Evolutionary conservation across 768 basidiomycete genomes (phyloP).

Genomic region (Mycena galericulata): DNA sequence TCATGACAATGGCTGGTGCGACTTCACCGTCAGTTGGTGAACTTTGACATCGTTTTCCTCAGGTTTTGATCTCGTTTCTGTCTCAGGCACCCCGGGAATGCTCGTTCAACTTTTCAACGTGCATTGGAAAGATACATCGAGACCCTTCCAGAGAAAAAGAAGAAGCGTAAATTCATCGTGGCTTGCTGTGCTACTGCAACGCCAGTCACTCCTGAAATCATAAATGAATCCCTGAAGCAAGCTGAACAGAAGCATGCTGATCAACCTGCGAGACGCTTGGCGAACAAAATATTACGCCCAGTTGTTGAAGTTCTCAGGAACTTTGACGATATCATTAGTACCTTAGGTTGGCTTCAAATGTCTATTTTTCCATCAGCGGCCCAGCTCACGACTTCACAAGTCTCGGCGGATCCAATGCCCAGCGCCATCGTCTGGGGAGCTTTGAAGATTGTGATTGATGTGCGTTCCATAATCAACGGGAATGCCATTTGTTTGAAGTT

Average conservation of each 20-base stretch:
- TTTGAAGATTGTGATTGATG: slow-evolving; percentile 26
- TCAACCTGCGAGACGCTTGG: not conserved
- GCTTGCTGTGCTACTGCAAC: not conserved
- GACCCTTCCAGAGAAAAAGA: slow-evolving; percentile 23
- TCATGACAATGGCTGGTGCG: too few relatives aligned
- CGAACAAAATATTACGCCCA: slow-evolving; percentile 20
- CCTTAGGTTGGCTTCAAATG: slow-evolving; percentile 10
- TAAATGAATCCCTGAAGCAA: slow-evolving; percentile 19
- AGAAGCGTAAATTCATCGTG: slow-evolving; percentile 24
- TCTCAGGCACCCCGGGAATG: not conserved
- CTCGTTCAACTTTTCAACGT: slow-evolving; percentile 21
- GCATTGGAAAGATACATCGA: slow-evolving; percentile 30
- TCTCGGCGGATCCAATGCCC: slow-evolving; percentile 27
- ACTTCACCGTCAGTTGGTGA: too few relatives aligned
- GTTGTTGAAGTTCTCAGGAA: slow-evolving; percentile 22
- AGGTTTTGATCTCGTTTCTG: too few relatives aligned
- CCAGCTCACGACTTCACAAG: not conserved
- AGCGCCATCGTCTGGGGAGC: slow-evolving; percentile 34
- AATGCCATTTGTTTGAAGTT: not conserved
- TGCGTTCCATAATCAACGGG: not conserved
- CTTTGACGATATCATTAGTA: slow-evolving; percentile 19
- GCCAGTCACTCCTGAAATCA: slow-evolving; percentile 20
- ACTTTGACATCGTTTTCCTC: too few relatives aligned
- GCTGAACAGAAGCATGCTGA: slow-evolving; percentile 20
- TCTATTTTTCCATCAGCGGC: not conserved